A percentile compares a stretch with the other conserved stretches of the same genome.
These are phyloP conservation scores for Yamadazyma epiphylla DNA, from an alignment of 1,139 yeast genomes.

Conservation along the genomic window DNA sequence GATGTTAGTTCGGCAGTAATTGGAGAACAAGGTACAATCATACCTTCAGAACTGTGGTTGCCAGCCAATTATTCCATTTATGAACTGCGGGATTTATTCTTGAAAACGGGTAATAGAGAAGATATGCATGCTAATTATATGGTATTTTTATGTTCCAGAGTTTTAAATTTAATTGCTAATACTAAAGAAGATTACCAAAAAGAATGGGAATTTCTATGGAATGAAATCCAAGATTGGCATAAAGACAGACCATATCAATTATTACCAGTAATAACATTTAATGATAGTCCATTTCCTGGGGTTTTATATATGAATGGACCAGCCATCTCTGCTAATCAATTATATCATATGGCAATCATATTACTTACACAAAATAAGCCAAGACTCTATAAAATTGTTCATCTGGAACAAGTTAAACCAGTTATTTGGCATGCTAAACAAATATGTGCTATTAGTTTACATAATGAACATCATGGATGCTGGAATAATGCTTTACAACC, in stretches of 20 bases:
- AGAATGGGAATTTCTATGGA: constrained; percentile 34
- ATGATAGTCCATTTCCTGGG: constrained; percentile 29
- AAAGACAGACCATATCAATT: constrained; percentile 24
- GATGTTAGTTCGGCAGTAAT: constrained; percentile 33
- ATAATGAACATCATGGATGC: constrained; percentile 29
- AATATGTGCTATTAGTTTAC: constrained; percentile 33
- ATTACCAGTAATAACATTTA: constrained; percentile 23
- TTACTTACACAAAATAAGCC: constrained; percentile 37
- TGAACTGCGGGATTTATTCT: constrained; percentile 20
- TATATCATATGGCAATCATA: constrained; percentile 37
- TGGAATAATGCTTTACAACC: constrained; percentile 39
- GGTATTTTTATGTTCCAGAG: constrained; percentile 32
- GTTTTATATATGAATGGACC: constrained; percentile 33
- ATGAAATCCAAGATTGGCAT: constrained; percentile 32
- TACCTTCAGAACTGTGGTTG: constrained; percentile 28
- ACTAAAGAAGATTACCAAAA: constrained; percentile 20
- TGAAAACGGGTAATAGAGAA: constrained; percentile 14
- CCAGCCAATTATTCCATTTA: constrained; percentile 20
- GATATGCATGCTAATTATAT: constrained; percentile 41
- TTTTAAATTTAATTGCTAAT: constrained; percentile 22
- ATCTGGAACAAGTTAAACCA: constrained; percentile 14
- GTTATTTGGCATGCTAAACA: constrained; percentile 41
- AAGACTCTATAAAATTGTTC: constrained; percentile 17
- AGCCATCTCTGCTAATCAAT: constrained; percentile 34
- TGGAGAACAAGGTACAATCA: constrained; percentile 29